Conservation (phyloP, 768 basidiomycete genomes). For the Lenzites betulinus region DNA sequence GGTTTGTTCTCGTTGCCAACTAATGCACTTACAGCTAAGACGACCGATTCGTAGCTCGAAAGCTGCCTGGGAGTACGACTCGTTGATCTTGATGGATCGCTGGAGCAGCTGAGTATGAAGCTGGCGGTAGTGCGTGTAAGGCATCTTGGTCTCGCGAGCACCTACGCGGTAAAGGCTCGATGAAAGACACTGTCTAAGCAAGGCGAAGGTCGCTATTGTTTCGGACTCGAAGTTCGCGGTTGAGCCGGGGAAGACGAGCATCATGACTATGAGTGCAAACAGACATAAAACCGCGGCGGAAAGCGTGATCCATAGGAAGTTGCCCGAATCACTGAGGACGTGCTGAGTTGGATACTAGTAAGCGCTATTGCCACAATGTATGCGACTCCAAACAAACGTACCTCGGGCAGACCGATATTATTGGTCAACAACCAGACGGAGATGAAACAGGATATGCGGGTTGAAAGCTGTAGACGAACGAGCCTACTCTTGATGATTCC, state of each 20-base stretch:
- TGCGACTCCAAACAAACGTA: conserved; percentile 27
- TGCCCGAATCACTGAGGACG: conserved; percentile 30
- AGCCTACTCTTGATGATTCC: conserved; percentile 47
- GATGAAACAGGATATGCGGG: conserved; percentile 50
- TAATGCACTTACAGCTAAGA: conserved; percentile 39
- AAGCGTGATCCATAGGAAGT: conserved; percentile 45
- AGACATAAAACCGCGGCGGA: conserved; percentile 41
- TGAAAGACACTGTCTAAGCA: conserved; percentile 38
- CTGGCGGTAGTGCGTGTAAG: conserved; percentile 20
- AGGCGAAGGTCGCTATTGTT: conserved; percentile 37
- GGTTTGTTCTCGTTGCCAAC: background rate
- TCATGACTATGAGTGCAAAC: conserved; percentile 39
- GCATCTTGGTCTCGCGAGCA: conserved; percentile 18
- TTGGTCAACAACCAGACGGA: conserved; percentile 48
- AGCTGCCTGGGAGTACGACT: conserved; percentile 45
- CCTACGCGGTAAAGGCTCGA: conserved; percentile 34
- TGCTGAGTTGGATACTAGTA: conserved; percentile 21
- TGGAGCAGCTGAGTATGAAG: conserved; percentile 34
- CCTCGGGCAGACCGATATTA: conserved; percentile 36
- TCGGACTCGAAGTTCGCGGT: conserved; percentile 46
- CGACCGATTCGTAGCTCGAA: conserved; percentile 50
- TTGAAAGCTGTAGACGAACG: conserved; percentile 45
- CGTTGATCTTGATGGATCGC: conserved; percentile 41
- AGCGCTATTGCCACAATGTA: background rate
- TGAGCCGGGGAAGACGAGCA: conserved; percentile 44